These are phyloP conservation scores for Actinomortierella wolfii DNA, from an alignment of 371 early-diverging fungal species.

Conservation along the genomic window DNA sequence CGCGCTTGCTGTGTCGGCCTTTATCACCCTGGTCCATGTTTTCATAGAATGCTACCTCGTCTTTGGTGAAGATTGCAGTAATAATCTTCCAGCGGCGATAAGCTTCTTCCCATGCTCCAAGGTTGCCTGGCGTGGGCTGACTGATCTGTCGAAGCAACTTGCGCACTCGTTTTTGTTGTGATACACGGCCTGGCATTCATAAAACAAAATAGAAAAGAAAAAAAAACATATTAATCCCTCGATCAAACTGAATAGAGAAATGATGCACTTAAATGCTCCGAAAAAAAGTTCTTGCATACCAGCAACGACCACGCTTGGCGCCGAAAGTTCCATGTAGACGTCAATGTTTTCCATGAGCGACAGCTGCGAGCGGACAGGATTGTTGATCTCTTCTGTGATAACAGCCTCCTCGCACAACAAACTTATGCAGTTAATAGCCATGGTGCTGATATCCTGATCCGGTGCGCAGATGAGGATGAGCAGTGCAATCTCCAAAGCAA, in stretches of 20 bases:
- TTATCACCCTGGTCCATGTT: constrained; percentile 31
- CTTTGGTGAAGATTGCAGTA: constrained; percentile 57
- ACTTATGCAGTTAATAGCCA: constrained; percentile 67
- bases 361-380: constrained; percentile 57
- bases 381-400: constrained; percentile 59
- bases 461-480: constrained; percentile 78
- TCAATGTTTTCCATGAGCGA: constrained; percentile 73
- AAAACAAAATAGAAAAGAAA: too few species aligned
- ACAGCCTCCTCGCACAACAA: constrained; percentile 66
- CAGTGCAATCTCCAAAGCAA: constrained; percentile 79
- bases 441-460: constrained; percentile 72
- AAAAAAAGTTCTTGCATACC: constrained; percentile 35
- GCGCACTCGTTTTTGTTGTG: constrained; percentile 81
- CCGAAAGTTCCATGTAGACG: constrained; percentile 74
- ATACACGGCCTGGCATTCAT: constrained; percentile 54
- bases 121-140: constrained; percentile 74
- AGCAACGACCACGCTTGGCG: constrained; percentile 62
- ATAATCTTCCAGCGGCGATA: constrained; percentile 79
- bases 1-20: constrained; percentile 24
- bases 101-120: constrained; percentile 88
- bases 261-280: background rate
- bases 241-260: too few species aligned
- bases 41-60: constrained; percentile 41
- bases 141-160: constrained; percentile 70
- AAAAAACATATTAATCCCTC: too few species aligned